Evolutionary conservation across 306 rosid species (phyloP).

Genomic region (Cicer chorassanicum): DNA sequence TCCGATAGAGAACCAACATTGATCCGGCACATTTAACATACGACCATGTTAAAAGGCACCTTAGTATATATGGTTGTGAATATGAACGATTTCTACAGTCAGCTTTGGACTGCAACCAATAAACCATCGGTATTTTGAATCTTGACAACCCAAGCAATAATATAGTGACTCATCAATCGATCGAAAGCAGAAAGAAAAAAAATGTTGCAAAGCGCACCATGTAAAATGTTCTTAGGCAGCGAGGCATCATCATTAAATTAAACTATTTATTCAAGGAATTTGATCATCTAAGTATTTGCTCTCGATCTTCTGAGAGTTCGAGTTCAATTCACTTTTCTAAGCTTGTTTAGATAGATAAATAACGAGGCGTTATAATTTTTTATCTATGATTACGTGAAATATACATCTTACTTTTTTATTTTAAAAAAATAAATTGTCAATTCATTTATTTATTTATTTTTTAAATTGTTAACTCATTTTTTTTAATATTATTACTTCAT

Average conservation of each 20-base stretch:
- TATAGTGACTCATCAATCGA: conserved; percentile 33
- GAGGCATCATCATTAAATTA: neutral
- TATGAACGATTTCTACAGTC: neutral
- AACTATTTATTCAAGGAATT: neutral
- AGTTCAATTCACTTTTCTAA: too few relatives aligned
- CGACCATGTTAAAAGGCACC: too few relatives aligned
- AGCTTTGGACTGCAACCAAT: neutral
- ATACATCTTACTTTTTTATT: too few relatives aligned
- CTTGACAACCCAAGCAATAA: neutral
- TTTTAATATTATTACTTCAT: too few relatives aligned
- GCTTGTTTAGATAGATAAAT: too few relatives aligned
- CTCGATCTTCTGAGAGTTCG: too few relatives aligned
- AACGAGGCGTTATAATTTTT: too few relatives aligned
- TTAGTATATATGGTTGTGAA: neutral
- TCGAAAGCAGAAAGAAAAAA: neutral
- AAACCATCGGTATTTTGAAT: neutral
- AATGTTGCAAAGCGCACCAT: neutral
- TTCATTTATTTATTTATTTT: too few relatives aligned
- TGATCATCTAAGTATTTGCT: too few relatives aligned
- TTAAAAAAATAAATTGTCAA: too few relatives aligned
- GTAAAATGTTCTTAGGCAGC: neutral
- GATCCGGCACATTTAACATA: neutral
- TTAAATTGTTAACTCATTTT: too few relatives aligned
- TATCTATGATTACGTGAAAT: too few relatives aligned
- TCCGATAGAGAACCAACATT: neutral